phyloP scores from a whole-genome alignment of 139 green algal genomes.

The Haematococcus sp. region DNA sequence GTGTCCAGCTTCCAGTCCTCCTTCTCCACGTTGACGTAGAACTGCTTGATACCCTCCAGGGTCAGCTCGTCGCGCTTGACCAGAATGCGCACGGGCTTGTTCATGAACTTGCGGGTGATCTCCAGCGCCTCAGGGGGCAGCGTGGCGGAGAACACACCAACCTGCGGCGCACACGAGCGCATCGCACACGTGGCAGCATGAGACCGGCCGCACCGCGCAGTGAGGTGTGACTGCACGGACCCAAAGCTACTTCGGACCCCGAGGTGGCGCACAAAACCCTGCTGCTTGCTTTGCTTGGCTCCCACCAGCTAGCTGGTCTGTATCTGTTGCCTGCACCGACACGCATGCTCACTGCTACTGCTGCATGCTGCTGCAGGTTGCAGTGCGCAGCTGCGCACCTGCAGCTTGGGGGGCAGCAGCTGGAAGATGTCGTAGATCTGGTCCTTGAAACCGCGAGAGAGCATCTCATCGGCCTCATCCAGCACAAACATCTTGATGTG shows the following conservation, averaged over 20 bases:
- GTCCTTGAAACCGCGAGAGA: constrained; percentile 98
- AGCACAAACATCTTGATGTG: constrained; percentile 94
- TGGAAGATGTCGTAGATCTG: constrained; percentile 99
- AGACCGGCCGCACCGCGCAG: too few species aligned
- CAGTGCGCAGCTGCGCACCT: constrained; percentile 64
- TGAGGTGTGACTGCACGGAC: too few species aligned
- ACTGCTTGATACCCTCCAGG: constrained; percentile 99
- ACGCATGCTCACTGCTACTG: not conserved
- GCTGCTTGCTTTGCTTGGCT: not conserved
- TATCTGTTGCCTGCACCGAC: too few species aligned
- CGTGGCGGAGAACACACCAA: constrained; percentile 98
- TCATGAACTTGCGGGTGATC: constrained; percentile 99
- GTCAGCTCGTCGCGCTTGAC: constrained; percentile 99
- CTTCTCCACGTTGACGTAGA: constrained; percentile 88
- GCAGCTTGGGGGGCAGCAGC: constrained; percentile 97
- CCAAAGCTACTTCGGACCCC: not conserved
- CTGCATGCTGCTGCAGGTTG: too few species aligned
- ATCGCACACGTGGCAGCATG: not conserved
- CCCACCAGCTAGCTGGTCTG: not conserved
- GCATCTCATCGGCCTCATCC: constrained; percentile 99
- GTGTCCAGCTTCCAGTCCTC: constrained; percentile 99
- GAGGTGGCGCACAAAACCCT: too few species aligned
- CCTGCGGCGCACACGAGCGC: constrained; percentile 57
- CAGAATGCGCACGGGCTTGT: constrained; percentile 99
- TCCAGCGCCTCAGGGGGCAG: constrained; percentile 98